A percentile compares a stretch with the other conserved stretches of the same genome.
Conservation (phyloP, 306 rosid species). For the Casuarina glauca region DNA sequence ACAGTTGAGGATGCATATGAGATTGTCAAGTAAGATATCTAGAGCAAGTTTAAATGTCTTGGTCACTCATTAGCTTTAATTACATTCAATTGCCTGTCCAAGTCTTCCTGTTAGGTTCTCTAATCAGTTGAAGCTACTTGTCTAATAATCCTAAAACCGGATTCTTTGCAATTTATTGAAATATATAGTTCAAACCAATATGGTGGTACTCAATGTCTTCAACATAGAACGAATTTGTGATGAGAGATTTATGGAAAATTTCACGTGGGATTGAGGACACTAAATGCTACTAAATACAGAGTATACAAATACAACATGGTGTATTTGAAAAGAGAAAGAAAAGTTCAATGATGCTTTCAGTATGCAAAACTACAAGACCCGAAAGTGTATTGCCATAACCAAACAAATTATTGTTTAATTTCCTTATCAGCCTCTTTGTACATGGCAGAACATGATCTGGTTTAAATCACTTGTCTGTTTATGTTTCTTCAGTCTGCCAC, state of each 20-base stretch:
- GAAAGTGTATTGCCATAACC: not conserved
- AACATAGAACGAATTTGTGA: not conserved
- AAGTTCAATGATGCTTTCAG: not conserved
- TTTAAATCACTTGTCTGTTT: not conserved
- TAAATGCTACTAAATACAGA: not conserved
- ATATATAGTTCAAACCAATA: not conserved
- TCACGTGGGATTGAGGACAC: not conserved
- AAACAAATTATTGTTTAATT: not conserved
- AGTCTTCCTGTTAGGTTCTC: not conserved
- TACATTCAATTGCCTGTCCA: not conserved
- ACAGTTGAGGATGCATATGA: constrained; percentile 89
- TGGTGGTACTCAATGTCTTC: not conserved
- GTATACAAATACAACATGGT: not conserved
- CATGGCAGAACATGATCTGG: constrained; percentile 7
- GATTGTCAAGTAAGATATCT: constrained; percentile 71
- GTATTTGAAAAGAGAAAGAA: not conserved
- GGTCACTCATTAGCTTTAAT: constrained; percentile 21
- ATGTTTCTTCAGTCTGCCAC: constrained; percentile 29
- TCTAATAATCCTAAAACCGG: not conserved
- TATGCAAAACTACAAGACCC: not conserved
- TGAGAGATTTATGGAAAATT: not conserved
- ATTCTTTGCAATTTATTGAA: not conserved
- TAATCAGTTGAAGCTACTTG: not conserved
- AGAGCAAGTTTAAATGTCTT: constrained; percentile 27
- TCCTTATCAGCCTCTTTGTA: not conserved